These are phyloP conservation scores for Kentomonas sorsogonicus DNA, from an alignment of 208 protist genomes.

Conservation along the genomic window DNA sequence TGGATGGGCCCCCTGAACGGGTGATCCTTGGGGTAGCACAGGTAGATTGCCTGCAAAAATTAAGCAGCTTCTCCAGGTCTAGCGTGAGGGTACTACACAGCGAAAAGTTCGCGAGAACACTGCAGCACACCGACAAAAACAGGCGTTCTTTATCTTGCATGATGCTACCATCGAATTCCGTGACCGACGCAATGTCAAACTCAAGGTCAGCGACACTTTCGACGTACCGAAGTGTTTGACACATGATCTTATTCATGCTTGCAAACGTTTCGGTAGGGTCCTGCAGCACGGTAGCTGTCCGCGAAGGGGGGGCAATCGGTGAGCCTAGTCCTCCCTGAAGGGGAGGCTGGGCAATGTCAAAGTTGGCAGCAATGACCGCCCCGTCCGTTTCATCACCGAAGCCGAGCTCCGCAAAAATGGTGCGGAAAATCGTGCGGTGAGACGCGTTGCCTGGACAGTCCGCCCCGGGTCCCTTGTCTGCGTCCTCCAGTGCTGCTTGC, in stretches of 20 bases:
- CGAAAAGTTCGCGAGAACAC: constrained; percentile 78
- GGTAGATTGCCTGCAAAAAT: constrained; percentile 59
- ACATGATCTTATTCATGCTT: constrained; percentile 59
- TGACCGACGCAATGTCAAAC: constrained; percentile 60
- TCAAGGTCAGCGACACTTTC: constrained; percentile 71
- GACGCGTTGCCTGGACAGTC: neutral
- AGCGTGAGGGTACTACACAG: constrained; percentile 49
- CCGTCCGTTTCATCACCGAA: too few relatives aligned
- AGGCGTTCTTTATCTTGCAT: constrained; percentile 73
- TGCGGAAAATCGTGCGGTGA: neutral
- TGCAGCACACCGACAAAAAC: constrained; percentile 78
- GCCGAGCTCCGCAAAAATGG: neutral
- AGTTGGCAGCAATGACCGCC: too few relatives aligned
- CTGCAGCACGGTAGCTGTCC: constrained; percentile 38
- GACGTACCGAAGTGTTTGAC: constrained; percentile 74
- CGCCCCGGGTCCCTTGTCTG: neutral
- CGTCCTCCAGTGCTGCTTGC: neutral
- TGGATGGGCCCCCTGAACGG: constrained; percentile 79
- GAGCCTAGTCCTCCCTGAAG: neutral
- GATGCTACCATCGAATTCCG: constrained; percentile 61
- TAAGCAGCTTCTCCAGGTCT: constrained; percentile 50
- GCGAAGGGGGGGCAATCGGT: constrained; percentile 11
- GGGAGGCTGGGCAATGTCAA: neutral
- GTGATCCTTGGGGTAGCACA: constrained; percentile 52
- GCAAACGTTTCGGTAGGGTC: constrained; percentile 58